Conservation (phyloP, 179 eudicot genomes). For the Beta corolliflora region DNA sequence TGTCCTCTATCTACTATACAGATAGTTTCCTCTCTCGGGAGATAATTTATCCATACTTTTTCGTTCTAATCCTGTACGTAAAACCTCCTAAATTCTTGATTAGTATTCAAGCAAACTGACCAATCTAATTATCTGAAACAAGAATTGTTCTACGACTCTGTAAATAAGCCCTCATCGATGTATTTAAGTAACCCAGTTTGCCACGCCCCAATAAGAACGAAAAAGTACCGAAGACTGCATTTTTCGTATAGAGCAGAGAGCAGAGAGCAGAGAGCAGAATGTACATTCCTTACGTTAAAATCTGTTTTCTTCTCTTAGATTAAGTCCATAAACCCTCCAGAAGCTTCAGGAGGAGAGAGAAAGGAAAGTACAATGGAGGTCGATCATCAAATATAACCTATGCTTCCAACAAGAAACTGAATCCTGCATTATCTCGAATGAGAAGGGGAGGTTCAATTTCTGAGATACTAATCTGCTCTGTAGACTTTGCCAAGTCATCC, state of each 20-base stretch:
- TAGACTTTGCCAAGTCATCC: constrained; percentile 79
- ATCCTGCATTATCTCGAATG: constrained; percentile 78
- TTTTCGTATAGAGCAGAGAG: constrained; percentile 1
- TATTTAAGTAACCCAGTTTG: neutral
- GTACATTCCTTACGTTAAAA: constrained; percentile 17
- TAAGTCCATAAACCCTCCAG: neutral
- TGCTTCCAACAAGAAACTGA: constrained; percentile 61
- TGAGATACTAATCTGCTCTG: constrained; percentile 59
- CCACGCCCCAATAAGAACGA: neutral
- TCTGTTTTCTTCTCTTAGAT: neutral
- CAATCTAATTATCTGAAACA: neutral
- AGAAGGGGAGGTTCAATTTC: constrained; percentile 83
- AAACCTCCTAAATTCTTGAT: constrained; percentile 6
- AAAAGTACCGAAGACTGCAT: neutral
- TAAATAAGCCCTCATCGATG: neutral
- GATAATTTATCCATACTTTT: neutral
- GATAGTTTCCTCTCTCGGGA: neutral
- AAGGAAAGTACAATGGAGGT: constrained; percentile 5
- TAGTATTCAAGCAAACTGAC: neutral
- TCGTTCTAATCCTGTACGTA: constrained; percentile 2
- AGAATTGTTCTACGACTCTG: neutral
- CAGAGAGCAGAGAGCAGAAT: constrained; percentile 14
- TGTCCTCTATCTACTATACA: neutral
- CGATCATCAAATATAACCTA: constrained; percentile 9
- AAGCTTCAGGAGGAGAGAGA: constrained; percentile 1